Percentiles rank a stretch among this genome's conserved stretches.
phyloP scores from a whole-genome alignment of 2,329 filamentous ascomycete genomes.

The Aureobasidium sp. region DNA sequence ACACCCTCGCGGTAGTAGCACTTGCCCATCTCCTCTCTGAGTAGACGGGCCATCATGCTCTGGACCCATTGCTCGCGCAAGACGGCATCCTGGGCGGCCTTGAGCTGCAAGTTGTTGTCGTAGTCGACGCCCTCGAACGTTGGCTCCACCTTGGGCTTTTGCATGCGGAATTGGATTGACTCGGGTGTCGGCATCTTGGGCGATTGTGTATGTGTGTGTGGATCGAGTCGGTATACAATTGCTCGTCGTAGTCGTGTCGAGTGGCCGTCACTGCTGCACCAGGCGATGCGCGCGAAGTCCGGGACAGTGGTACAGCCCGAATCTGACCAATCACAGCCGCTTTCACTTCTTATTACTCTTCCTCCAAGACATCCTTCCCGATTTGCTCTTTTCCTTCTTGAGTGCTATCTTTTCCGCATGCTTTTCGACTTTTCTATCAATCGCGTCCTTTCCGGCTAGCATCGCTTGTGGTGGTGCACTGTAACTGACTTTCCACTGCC shows the following conservation, averaged over 20 bases:
- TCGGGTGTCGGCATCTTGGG: constrained; percentile 70
- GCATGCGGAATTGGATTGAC: constrained; percentile 71
- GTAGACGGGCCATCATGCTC: constrained; percentile 79
- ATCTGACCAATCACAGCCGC: background rate
- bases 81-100: constrained; percentile 74
- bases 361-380: constrained; percentile 19
- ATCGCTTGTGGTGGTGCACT: constrained; percentile 25
- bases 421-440: constrained; percentile 17
- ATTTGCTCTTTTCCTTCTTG: constrained; percentile 12
- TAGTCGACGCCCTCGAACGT: constrained; percentile 84
- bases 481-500: constrained; percentile 37
- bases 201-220: background rate
- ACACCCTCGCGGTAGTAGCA: constrained; percentile 80
- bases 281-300: background rate
- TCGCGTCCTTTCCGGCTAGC: constrained; percentile 19
- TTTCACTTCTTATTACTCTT: constrained; percentile 18
- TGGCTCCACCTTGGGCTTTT: constrained; percentile 74
- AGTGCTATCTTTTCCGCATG: constrained; percentile 16
- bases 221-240: background rate
- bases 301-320: background rate
- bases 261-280: background rate
- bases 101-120: constrained; percentile 72
- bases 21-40: constrained; percentile 75
- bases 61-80: constrained; percentile 83
- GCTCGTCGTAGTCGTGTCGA: background rate